These are phyloP conservation scores for Exophiala sideris DNA, from an alignment of 2,329 filamentous ascomycete species.

Conservation along the genomic window DNA sequence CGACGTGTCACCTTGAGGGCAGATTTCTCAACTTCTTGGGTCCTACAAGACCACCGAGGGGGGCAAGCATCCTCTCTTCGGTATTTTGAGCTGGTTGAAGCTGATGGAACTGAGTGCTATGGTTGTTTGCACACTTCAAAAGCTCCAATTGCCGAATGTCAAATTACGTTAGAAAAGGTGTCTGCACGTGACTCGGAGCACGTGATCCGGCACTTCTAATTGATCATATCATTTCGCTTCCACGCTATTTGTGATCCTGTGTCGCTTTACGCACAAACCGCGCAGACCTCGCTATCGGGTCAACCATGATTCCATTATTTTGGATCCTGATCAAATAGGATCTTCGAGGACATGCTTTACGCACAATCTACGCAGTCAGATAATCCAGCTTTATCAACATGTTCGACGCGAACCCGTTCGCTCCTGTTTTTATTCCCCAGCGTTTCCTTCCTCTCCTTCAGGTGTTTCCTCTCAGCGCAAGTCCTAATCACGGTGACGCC, in stretches of 20 bases:
- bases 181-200: too few relatives aligned
- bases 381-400: conserved; percentile 4
- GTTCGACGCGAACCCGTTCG: conserved; percentile 1
- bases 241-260: neutral
- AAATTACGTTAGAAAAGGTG: too few relatives aligned
- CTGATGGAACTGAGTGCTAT: too few relatives aligned
- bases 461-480: neutral
- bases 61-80: neutral
- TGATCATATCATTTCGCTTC: neutral
- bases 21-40: neutral
- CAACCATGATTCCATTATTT: conserved; percentile 1
- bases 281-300: conserved; percentile 9
- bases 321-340: neutral
- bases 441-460: neutral
- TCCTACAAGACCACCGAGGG: neutral
- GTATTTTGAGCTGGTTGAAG: neutral
- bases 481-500: neutral
- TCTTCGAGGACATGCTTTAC: conserved; percentile 3
- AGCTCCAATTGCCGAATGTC: too few relatives aligned
- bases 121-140: too few relatives aligned
- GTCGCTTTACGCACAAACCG: conserved; percentile 22
- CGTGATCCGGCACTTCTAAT: too few relatives aligned
- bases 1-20: neutral
- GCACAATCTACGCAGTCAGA: conserved; percentile 20
- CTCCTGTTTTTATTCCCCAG: neutral